Evolutionary conservation across 2,329 filamentous ascomycete genomes (phyloP), one percentile per base, ranked within the genome.

Genomic region (Thielaviopsis euricoi): DNA sequence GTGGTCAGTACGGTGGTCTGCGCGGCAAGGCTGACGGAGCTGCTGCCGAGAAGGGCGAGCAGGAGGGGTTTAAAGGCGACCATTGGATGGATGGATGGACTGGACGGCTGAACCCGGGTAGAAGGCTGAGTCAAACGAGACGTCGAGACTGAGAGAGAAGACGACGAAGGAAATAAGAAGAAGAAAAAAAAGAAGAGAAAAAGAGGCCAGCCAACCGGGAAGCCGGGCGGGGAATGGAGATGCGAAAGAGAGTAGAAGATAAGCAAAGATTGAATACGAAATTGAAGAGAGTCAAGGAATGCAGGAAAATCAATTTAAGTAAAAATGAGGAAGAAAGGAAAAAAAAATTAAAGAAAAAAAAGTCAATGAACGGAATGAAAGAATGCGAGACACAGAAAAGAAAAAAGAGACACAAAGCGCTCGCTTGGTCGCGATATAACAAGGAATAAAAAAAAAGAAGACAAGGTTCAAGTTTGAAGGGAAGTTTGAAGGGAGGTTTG

Each of bases 11-110:
- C 37, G 26, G 48, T 25, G 21, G 58, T 53, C 48, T 46, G 67
- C 54, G 67, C 68, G 43, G 73, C 64, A 52, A 73, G 63, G 25
- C 71, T 63, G 51, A 73, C 63, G 9, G 40, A 23, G 54, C 58
- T 26, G 49, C 37, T 53, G 58, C 53, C 19, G 37, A 73, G 56
- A 17, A 66, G 61, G 10, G 64, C 61, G 17, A 49, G 51, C 2
- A 56, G 37, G 21, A 57, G 37, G 6, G 58, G 19, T 17, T 21
- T 26, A 6, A 53, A 19, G 19, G 58, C 52, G 29, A 58, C 37
- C 37, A 43, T 43, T 17, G 37, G 13, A n/a, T n/a, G 15, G 37
- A n/a, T 7, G 25, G 25, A 3, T 26, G 25, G 25, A 7, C 7
- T 26, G 3, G 7, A 33, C 29, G 9, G n/a, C n/a, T n/a, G n/a